phyloP scores from a whole-genome alignment of 1,284 basidiomycete genomes.

The Lentinula novae-zelandiae region DNA sequence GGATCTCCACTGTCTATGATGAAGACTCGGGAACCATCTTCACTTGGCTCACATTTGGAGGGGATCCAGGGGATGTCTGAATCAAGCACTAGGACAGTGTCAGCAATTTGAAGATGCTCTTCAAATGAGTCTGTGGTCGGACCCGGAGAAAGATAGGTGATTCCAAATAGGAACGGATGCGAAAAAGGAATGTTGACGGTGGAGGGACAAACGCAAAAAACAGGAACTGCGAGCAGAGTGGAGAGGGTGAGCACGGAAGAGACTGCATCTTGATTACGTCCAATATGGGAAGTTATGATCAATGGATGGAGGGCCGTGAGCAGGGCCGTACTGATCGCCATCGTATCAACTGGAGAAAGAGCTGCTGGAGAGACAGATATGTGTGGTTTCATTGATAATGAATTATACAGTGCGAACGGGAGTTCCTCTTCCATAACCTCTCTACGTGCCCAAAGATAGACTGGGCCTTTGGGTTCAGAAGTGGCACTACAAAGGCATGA shows the following conservation, averaged over 20 bases:
- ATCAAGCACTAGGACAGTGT: slow-evolving; percentile 62
- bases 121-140: slow-evolving; percentile 30
- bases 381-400: slow-evolving; percentile 39
- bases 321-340: slow-evolving; percentile 45
- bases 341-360: slow-evolving; percentile 40
- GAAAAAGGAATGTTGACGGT: slow-evolving; percentile 53
- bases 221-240: slow-evolving; percentile 47
- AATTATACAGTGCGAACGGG: slow-evolving; percentile 22
- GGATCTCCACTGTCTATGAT: slow-evolving; percentile 62
- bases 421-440: slow-evolving; percentile 69
- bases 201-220: slow-evolving; percentile 50
- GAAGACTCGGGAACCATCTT: slow-evolving; percentile 43
- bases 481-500: slow-evolving; percentile 39
- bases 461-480: slow-evolving; percentile 66
- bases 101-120: slow-evolving; percentile 46
- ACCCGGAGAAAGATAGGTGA: slow-evolving; percentile 40
- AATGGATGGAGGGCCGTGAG: slow-evolving; percentile 49
- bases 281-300: slow-evolving; percentile 61
- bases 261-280: slow-evolving; percentile 51
- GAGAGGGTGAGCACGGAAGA: slow-evolving; percentile 45
- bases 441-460: slow-evolving; percentile 69
- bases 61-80: slow-evolving; percentile 68
- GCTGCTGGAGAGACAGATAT: slow-evolving; percentile 46
- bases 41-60: slow-evolving; percentile 37
- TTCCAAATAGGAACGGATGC: slow-evolving; percentile 51